Percentiles rank a stretch among this genome's conserved stretches.
phyloP scores from a whole-genome alignment of 768 basidiomycete species.

The Podaxis sp. region DNA sequence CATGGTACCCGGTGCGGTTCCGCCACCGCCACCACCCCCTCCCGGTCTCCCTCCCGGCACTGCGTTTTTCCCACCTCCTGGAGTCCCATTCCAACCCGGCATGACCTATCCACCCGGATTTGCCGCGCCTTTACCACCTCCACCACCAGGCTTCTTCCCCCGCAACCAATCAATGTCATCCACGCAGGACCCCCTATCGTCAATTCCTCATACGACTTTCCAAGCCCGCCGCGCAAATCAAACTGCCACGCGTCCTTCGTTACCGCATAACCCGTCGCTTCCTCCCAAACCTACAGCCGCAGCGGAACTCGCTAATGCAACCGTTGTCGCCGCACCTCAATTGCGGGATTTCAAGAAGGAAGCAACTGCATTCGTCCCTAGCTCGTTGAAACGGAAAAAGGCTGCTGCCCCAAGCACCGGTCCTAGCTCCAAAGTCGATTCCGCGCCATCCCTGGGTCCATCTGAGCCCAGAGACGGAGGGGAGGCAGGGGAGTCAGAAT shows the following conservation, averaged over 20 bases:
- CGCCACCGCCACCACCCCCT: constrained; percentile 16
- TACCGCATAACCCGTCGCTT: constrained; percentile 27
- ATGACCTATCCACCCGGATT: constrained; percentile 8
- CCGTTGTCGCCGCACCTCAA: constrained; percentile 81
- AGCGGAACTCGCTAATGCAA: constrained; percentile 51
- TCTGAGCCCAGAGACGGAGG: constrained; percentile 22
- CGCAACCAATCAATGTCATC: constrained; percentile 50
- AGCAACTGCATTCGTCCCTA: constrained; percentile 87
- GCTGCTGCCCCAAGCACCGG: constrained; percentile 26
- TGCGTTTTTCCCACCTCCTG: constrained; percentile 10
- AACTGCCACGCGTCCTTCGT: constrained; percentile 19
- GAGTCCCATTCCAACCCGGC: constrained; percentile 8
- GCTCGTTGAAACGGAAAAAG: constrained; percentile 76
- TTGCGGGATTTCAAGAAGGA: constrained; percentile 95
- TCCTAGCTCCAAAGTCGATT: constrained; percentile 48
- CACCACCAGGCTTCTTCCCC: constrained; percentile 48
- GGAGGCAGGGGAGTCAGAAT: constrained; percentile 19
- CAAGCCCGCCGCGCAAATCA: constrained; percentile 65
- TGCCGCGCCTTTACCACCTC: constrained; percentile 18
- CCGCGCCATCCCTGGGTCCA: constrained; percentile 55
- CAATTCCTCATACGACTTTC: constrained; percentile 74
- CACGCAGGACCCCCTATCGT: constrained; percentile 74
- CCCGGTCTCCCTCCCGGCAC: constrained; percentile 13
- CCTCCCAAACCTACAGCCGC: constrained; percentile 33
- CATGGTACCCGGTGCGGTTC: constrained; percentile 3